These are phyloP conservation scores for Copromyces sp. DNA, from an alignment of 495 filamentous ascomycete species.

Conservation along the genomic window DNA sequence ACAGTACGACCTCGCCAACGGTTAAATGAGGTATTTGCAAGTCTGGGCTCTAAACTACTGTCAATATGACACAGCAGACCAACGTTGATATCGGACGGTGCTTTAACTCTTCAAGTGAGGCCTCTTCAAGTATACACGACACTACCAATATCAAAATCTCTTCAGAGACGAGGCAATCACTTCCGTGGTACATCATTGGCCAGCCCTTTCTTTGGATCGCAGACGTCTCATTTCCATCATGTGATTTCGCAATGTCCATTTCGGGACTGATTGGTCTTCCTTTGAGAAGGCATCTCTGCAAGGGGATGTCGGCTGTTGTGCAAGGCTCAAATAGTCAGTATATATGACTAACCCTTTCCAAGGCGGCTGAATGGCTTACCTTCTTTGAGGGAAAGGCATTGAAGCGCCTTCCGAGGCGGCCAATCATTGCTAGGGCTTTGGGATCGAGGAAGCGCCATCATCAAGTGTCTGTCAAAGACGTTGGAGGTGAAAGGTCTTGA, in stretches of 20 bases:
- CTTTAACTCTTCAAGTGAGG: neutral
- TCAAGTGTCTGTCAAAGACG: neutral
- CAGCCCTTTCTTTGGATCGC: neutral
- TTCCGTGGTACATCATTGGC: neutral
- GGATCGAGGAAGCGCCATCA: neutral
- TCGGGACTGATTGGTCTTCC: neutral
- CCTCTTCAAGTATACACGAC: neutral
- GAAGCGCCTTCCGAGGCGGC: constrained; percentile 11
- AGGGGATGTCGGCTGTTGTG: constrained; percentile 8
- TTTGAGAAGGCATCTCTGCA: neutral
- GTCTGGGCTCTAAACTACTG: neutral
- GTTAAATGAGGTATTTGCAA: neutral
- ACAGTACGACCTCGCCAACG: neutral
- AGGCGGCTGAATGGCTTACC: constrained; percentile 11
- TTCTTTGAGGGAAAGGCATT: constrained; percentile 6
- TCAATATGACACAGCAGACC: neutral
- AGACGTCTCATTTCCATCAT: neutral
- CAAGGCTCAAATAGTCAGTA: constrained; percentile 5
- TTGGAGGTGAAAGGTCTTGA: neutral
- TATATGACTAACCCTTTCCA: neutral
- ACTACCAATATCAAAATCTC: neutral
- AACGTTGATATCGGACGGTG: neutral
- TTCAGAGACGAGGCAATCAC: neutral
- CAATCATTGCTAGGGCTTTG: constrained; percentile 7
- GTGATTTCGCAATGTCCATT: neutral